These are phyloP conservation scores for Aspergillus leporis DNA, from an alignment of 495 filamentous ascomycete genomes.

Conservation along the genomic window DNA sequence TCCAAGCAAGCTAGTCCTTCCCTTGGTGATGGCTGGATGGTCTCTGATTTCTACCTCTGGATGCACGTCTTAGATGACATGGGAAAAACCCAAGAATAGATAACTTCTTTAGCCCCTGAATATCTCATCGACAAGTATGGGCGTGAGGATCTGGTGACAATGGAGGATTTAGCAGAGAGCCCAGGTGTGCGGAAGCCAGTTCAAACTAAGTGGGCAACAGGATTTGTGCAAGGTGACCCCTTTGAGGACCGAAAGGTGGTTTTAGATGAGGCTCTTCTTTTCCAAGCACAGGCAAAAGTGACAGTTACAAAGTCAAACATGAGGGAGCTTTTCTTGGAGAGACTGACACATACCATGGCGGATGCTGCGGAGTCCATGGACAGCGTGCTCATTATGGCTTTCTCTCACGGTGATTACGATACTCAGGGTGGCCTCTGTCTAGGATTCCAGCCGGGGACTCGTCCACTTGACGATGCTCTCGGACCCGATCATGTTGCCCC, in stretches of 20 bases:
- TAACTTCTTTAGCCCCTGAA: too few species aligned
- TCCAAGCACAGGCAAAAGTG: not conserved
- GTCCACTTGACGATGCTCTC: not conserved
- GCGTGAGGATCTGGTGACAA: too few species aligned
- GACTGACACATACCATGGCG: slow-evolving; percentile 3
- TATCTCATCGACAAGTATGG: too few species aligned
- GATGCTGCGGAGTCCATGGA: slow-evolving; percentile 10
- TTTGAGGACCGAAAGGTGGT: slow-evolving; percentile 15
- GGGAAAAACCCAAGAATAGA: too few species aligned
- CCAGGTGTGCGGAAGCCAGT: too few species aligned
- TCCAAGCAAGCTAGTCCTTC: too few species aligned
- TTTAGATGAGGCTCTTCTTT: slow-evolving; percentile 9
- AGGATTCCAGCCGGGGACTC: not conserved
- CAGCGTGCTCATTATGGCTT: slow-evolving; percentile 15
- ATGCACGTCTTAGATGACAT: too few species aligned
- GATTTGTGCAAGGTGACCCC: slow-evolving; percentile 17
- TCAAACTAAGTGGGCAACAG: too few species aligned
- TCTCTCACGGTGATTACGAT: slow-evolving; percentile 17
- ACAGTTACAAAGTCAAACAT: too few species aligned
- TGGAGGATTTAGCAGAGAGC: too few species aligned
- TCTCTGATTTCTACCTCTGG: too few species aligned
- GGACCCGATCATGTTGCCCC: not conserved
- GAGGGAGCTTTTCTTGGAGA: slow-evolving; percentile 12
- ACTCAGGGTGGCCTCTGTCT: slow-evolving; percentile 7
- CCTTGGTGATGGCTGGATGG: too few species aligned